A percentile compares a stretch with the other conserved stretches of the same genome.
phyloP scores from a whole-genome alignment of 2,329 filamentous ascomycete species.

The Ceratocystis papillata region DNA sequence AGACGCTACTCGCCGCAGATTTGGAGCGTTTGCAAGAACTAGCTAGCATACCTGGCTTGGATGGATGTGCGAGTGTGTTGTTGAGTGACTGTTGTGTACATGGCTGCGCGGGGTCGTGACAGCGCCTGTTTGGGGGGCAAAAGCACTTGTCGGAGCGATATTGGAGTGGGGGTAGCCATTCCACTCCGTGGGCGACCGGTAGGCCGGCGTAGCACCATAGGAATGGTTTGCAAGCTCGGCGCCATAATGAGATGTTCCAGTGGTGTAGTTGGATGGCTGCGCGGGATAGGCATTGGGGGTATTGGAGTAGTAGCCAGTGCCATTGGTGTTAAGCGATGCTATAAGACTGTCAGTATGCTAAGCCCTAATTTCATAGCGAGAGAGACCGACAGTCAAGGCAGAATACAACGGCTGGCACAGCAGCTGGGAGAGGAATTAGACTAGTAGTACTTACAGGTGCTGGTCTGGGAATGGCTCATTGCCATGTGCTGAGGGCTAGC shows the following conservation, averaged over 20 bases:
- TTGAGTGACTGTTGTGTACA: not conserved
- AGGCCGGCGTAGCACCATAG: not conserved
- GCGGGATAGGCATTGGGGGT: not conserved
- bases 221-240: constrained; percentile 5
- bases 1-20: no score
- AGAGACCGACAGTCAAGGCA: not conserved
- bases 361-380: not conserved
- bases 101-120: constrained; percentile 12
- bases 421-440: not conserved
- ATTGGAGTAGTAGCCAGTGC: not conserved
- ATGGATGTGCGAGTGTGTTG: constrained; percentile 2
- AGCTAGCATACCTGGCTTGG: constrained; percentile 1
- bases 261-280: constrained; percentile 3
- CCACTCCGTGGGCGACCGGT: not conserved
- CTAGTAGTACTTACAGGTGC: not conserved
- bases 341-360: not conserved
- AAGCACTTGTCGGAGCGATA: not conserved
- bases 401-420: rapidly evolving
- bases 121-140: not conserved
- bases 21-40: no score
- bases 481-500: not conserved
- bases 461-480: not conserved
- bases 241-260: constrained; percentile 1
- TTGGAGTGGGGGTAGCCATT: constrained; percentile 9
- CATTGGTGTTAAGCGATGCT: constrained; percentile 7